Percentiles rank a stretch among this genome's conserved stretches.
phyloP scores from a whole-genome alignment of 257 asterid genomes.

The Linderniella brevidens region DNA sequence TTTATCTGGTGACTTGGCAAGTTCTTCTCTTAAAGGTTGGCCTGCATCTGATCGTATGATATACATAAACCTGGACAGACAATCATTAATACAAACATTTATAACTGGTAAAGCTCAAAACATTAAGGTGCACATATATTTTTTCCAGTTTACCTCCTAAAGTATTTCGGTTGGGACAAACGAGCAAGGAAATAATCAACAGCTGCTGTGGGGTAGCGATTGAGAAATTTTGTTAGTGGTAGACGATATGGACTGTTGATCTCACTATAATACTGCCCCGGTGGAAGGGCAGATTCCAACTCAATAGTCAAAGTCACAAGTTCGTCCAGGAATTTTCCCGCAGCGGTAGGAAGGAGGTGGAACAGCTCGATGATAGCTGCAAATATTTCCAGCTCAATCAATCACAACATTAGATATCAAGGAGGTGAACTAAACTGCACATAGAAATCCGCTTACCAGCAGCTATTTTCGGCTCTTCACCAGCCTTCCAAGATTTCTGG shows the following conservation, averaged over 20 bases:
- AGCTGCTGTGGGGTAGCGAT: conserved; percentile 81
- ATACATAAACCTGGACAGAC: conserved; percentile 76
- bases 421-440: neutral
- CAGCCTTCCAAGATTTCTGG: conserved; percentile 99
- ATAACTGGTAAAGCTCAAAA: conserved; percentile 8
- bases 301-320: conserved; percentile 95
- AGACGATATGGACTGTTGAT: conserved; percentile 97
- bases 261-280: conserved; percentile 94
- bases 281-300: conserved; percentile 91
- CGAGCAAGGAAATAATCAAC: conserved; percentile 92
- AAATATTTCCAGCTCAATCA: conserved; percentile 11
- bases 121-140: too few species aligned
- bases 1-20: conserved; percentile 94
- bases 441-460: conserved; percentile 53
- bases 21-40: conserved; percentile 96
- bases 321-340: conserved; percentile 95
- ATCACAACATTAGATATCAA: neutral
- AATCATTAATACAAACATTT: conserved; percentile 12
- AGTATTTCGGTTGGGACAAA: conserved; percentile 67
- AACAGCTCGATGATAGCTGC: conserved; percentile 99
- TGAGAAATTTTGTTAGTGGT: conserved; percentile 89
- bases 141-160: conserved; percentile 62
- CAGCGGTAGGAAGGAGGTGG: conserved; percentile 95
- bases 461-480: conserved; percentile 99
- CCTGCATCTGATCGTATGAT: conserved; percentile 95